A percentile compares a stretch with the other conserved stretches of the same genome.
Conservation (phyloP, 176 grass and related monocot species). For the Juncus effusus region DNA sequence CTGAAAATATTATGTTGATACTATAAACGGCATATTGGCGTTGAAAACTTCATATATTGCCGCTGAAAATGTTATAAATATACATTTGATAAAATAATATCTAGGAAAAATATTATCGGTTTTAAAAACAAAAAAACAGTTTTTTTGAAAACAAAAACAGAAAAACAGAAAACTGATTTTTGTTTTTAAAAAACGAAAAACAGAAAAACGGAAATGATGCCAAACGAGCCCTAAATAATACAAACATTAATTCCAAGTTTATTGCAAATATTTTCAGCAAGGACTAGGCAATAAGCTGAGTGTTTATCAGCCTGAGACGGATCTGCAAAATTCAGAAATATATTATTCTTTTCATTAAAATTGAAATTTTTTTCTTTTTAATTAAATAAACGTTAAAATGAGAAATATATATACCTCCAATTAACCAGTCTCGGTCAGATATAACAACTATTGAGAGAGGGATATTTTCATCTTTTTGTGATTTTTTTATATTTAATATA, state of each 20-base stretch:
- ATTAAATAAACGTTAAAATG: not conserved
- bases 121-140: too few species aligned
- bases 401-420: constrained; percentile 50
- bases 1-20: too few species aligned
- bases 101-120: too few species aligned
- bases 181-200: too few species aligned
- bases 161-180: too few species aligned
- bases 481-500: constrained; percentile 58
- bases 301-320: constrained; percentile 86
- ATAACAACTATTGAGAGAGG: constrained; percentile 77
- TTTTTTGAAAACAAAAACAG: constrained; percentile 26
- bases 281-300: constrained; percentile 82
- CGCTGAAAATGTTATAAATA: too few species aligned
- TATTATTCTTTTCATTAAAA: constrained; percentile 24
- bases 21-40: too few species aligned
- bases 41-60: not conserved
- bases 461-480: constrained; percentile 38
- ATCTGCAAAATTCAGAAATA: constrained; percentile 53
- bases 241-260: constrained; percentile 74
- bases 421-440: constrained; percentile 80
- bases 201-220: too few species aligned
- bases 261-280: constrained; percentile 93
- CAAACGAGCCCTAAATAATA: too few species aligned
- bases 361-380: not conserved
- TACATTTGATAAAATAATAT: too few species aligned